A percentile compares a stretch with the other conserved stretches of the same genome.
phyloP scores from a whole-genome alignment of 176 grass and related monocot species.

The Hsuehochloa calcarea region DNA sequence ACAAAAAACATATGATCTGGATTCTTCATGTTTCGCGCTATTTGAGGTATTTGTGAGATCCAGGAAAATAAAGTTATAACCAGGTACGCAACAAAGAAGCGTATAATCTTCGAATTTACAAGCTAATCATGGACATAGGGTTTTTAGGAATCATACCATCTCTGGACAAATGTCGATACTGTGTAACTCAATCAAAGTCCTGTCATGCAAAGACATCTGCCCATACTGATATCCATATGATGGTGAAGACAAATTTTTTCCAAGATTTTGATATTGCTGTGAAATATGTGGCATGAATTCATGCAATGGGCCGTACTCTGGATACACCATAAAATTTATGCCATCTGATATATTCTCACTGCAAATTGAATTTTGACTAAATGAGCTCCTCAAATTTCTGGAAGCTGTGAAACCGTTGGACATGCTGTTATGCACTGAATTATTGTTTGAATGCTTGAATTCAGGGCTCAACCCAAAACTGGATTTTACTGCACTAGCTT shows the following conservation, averaged over 20 bases:
- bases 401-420: conserved; percentile 53
- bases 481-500: conserved; percentile 22
- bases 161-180: conserved; percentile 63
- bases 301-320: conserved; percentile 44
- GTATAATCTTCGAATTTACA: conserved; percentile 21
- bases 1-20: not conserved
- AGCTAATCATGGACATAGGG: conserved; percentile 19
- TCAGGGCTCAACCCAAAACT: conserved; percentile 33
- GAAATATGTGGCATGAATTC: conserved; percentile 26
- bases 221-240: conserved; percentile 53
- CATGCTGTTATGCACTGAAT: conserved; percentile 27
- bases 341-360: conserved; percentile 45
- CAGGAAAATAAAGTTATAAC: conserved; percentile 18
- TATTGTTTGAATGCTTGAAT: conserved; percentile 41
- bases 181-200: conserved; percentile 63
- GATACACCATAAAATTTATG: conserved; percentile 23
- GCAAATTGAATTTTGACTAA: conserved; percentile 40
- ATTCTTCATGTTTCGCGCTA: conserved; percentile 6
- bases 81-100: conserved; percentile 17
- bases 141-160: conserved; percentile 41
- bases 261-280: conserved; percentile 28
- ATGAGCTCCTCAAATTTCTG: conserved; percentile 47
- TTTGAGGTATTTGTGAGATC: not conserved
- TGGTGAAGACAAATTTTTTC: conserved; percentile 38
- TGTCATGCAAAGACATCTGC: conserved; percentile 63